Evolutionary conservation across 2,329 filamentous ascomycete species (phyloP), one percentile per base, ranked within the genome.

Genomic region (Hirsutella thompsonii): DNA sequence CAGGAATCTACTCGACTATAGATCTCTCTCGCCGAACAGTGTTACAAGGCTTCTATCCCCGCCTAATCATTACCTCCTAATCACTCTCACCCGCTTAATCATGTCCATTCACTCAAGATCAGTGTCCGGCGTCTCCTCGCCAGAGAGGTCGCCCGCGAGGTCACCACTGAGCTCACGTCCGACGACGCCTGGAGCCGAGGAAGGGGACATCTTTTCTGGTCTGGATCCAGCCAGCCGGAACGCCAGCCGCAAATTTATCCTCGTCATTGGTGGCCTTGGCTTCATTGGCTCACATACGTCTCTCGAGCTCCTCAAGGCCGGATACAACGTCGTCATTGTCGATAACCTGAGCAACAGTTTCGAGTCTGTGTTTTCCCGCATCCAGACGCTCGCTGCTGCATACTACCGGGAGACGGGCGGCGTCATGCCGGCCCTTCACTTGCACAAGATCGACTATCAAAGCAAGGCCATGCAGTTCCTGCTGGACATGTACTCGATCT

Each of bases 211-310:
- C 14, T 33, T 33, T n/a, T 33, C 16, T 13, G 32, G 32, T 3
- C n/a, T 33, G 11, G 32, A 33, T 33, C 14, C 32, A 18, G 14
- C 14, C 8, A 16, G 23, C 21, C n/a, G n/a, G n/a, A n/a, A 38
- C 5, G n/a, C 14, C 23, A 33, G 13, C 30, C 19, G 35, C n/a
- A 30, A 20, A 10, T 60, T 61, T 43, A 62, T 64, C 41, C 55
- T 74, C 49, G 70, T 75, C 21, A 67, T 71, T 30, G 70, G 70
- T 18, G 70, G 70, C 9, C 62, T 72, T 13, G 70, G 70, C 6
- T 74, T 70, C 53, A 74, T 75, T 41, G 72, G 72, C 21, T 74
- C 69, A 2, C 71, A 75, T 52, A 75, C 71, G 0, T 63, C 66
- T 1, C 57, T 74, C 1, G 70, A 74, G 49, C 57, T 76, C 28